These are phyloP conservation scores for Blastomyces percursus DNA, from an alignment of 2,329 filamentous ascomycete species.

Conservation along the genomic window DNA sequence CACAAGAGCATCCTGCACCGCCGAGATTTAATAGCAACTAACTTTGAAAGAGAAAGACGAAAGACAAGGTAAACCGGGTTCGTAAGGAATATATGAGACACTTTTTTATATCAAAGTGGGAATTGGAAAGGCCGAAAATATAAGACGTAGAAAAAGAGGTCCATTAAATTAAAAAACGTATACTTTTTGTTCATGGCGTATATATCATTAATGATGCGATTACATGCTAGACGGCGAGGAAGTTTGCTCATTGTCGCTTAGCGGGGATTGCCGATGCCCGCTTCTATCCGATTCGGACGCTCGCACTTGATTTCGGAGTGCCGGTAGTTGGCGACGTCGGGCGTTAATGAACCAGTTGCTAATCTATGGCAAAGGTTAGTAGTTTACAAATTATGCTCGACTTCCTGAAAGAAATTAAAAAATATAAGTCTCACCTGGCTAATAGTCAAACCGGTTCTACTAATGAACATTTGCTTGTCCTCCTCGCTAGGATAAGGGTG, in stretches of 20 bases:
- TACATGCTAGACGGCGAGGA: conserved; percentile 6
- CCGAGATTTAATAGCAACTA: neutral
- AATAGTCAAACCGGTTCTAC: conserved; percentile 64
- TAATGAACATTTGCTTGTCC: conserved; percentile 72
- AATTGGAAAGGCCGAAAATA: neutral
- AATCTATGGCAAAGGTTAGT: conserved; percentile 26
- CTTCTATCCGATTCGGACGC: conserved; percentile 8
- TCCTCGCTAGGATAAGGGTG: conserved; percentile 84
- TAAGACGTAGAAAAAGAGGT: neutral
- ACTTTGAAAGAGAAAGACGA: neutral
- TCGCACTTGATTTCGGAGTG: conserved; percentile 35
- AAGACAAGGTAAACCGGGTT: neutral
- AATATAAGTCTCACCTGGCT: conserved; percentile 40
- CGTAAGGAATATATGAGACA: neutral
- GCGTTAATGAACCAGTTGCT: conserved; percentile 47
- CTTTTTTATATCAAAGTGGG: neutral
- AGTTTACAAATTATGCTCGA: neutral
- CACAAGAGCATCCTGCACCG: neutral
- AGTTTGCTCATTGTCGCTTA: conserved; percentile 5
- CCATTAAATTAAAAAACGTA: conserved; percentile 1
- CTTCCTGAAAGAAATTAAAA: neutral
- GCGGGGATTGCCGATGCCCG: conserved; percentile 3
- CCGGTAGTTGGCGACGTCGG: conserved; percentile 37
- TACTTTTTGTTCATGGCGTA: neutral
- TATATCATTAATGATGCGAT: conserved; percentile 1